Evolutionary conservation across 1,284 basidiomycete species (phyloP).

Genomic region (Heterobasidion parviporum): DNA sequence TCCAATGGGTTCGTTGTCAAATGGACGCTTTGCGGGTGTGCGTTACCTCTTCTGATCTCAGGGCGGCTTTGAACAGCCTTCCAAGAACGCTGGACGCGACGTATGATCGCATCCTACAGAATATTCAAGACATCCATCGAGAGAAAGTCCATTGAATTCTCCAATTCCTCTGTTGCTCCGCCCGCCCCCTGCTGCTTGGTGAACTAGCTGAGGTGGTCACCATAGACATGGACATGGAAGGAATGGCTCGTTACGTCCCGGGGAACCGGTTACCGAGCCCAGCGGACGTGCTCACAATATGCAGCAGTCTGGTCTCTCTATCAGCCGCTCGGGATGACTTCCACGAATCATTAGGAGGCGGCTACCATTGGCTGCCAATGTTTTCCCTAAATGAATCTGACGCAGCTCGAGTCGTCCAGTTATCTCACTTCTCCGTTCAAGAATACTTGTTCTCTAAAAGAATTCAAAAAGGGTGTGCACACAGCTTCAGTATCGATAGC

Average conservation of each 20-base stretch:
- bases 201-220: neutral
- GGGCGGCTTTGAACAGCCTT: neutral
- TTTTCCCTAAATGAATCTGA: too few relatives aligned
- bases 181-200: neutral
- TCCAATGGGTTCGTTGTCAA: neutral
- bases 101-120: constrained; percentile 2
- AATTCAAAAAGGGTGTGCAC: neutral
- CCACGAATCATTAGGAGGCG: too few relatives aligned
- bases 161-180: constrained; percentile 1
- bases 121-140: neutral
- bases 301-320: too few relatives aligned
- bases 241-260: neutral
- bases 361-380: too few relatives aligned
- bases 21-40: neutral
- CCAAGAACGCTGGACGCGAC: constrained; percentile 4
- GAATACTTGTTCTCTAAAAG: neutral
- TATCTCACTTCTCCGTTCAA: neutral
- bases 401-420: neutral
- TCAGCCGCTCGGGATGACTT: too few relatives aligned
- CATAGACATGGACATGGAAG: neutral
- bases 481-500: neutral
- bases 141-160: neutral
- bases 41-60: neutral
- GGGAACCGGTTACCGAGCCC: too few relatives aligned
- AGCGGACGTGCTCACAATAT: too few relatives aligned